A percentile compares a stretch with the other conserved stretches of the same genome.
Evolutionary conservation across 2,329 filamentous ascomycete genomes (phyloP).

Genomic region (Ilyonectria mors-panacis): DNA sequence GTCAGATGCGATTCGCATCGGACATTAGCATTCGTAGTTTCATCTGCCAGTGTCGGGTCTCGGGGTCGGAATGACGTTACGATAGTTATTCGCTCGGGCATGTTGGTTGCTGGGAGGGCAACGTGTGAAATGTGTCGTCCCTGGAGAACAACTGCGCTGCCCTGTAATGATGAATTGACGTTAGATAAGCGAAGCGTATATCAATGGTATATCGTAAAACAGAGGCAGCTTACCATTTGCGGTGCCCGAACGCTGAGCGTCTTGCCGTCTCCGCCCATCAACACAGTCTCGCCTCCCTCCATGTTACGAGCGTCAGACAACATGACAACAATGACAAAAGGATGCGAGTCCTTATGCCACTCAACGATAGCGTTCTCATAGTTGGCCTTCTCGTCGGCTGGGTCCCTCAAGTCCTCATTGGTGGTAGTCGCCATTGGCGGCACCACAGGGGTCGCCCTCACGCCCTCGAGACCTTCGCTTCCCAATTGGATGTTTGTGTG

Average conservation of each 20-base stretch:
- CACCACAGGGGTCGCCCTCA: conserved; percentile 47
- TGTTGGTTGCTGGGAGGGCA: conserved; percentile 57
- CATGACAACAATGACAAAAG: conserved; percentile 68
- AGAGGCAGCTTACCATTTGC: conserved; percentile 36
- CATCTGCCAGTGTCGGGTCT: conserved; percentile 56
- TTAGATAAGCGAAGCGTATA: not conserved
- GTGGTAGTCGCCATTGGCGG: conserved; percentile 41
- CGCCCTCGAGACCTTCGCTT: conserved; percentile 34
- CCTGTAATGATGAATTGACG: conserved; percentile 36
- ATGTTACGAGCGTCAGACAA: conserved; percentile 63
- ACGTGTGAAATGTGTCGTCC: conserved; percentile 63
- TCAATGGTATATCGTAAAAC: not conserved
- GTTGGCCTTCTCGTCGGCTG: conserved; percentile 22
- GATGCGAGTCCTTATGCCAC: conserved; percentile 67
- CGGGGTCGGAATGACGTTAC: conserved; percentile 62
- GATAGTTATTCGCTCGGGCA: conserved; percentile 62
- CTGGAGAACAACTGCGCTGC: conserved; percentile 61
- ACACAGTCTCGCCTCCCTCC: conserved; percentile 57
- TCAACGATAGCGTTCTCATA: conserved; percentile 44
- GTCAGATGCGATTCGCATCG: conserved; percentile 44
- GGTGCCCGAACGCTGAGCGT: conserved; percentile 46
- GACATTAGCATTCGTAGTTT: conserved; percentile 54
- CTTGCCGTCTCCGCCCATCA: conserved; percentile 45
- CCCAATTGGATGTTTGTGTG: conserved; percentile 67
- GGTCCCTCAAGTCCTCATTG: conserved; percentile 30